phyloP scores from a whole-genome alignment of 106 monocot species.

The Phalaenopsis equestris region DNA sequence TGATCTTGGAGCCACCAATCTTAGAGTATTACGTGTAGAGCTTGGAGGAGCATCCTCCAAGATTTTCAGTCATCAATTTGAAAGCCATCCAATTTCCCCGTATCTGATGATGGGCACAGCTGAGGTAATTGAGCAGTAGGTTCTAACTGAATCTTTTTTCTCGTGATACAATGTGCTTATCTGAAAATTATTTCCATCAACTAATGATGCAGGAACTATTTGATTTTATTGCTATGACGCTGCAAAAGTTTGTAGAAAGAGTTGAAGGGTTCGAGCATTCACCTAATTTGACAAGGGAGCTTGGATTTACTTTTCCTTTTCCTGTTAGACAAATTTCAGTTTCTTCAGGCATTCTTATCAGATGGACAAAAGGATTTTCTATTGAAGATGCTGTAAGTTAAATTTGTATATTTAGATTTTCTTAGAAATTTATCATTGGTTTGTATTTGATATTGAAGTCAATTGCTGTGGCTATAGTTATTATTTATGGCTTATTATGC shows the following conservation, averaged over 20 bases:
- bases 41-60: constrained; percentile 40
- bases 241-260: constrained; percentile 42
- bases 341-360: constrained; percentile 73
- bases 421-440: neutral
- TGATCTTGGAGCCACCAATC: constrained; percentile 70
- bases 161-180: neutral
- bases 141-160: neutral
- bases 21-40: constrained; percentile 67
- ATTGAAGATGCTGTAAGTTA: constrained; percentile 69
- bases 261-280: constrained; percentile 15
- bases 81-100: constrained; percentile 50
- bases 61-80: constrained; percentile 36
- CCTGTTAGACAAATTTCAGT: constrained; percentile 63
- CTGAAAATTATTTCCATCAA: neutral
- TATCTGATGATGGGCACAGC: constrained; percentile 40
- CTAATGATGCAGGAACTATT: constrained; percentile 42
- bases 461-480: neutral
- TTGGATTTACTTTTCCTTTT: constrained; percentile 88
- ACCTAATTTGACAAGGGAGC: constrained; percentile 28
- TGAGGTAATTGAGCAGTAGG: constrained; percentile 35
- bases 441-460: neutral
- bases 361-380: constrained; percentile 84
- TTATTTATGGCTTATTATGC: neutral
- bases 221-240: constrained; percentile 42
- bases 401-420: neutral